A percentile compares a stretch with the other conserved stretches of the same genome.
Evolutionary conservation across 257 asterid species (phyloP).

Genomic region (Mitragyna speciosa): DNA sequence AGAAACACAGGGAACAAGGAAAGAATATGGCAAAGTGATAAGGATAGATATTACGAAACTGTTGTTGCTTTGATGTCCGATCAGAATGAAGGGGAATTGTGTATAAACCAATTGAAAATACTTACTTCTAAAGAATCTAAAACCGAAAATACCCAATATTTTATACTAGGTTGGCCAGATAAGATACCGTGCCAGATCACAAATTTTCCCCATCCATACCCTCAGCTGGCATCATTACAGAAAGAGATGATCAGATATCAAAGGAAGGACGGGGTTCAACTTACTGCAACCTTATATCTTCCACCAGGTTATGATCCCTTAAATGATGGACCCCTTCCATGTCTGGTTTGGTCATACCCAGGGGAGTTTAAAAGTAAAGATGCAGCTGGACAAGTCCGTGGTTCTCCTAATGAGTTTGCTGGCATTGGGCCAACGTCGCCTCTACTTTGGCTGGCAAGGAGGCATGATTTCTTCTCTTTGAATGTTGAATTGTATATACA

Average conservation of each 20-base stretch:
- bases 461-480: conserved; percentile 46
- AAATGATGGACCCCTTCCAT: conserved; percentile 95
- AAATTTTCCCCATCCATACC: conserved; percentile 94
- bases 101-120: conserved; percentile 53
- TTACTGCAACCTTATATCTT: conserved; percentile 86
- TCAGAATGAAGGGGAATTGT: conserved; percentile 68
- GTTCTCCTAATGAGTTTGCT: conserved; percentile 96
- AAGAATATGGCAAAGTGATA: conserved; percentile 97
- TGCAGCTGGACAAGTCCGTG: conserved; percentile 99
- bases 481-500: neutral
- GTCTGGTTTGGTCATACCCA: conserved; percentile 99
- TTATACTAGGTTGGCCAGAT: conserved; percentile 80
- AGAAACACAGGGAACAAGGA: conserved; percentile 93
- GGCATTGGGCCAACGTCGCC: conserved; percentile 97
- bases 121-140: conserved; percentile 91
- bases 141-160: conserved; percentile 90
- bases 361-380: conserved; percentile 99
- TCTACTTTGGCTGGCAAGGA: conserved; percentile 93
- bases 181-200: conserved; percentile 82
- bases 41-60: conserved; percentile 76
- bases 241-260: conserved; percentile 94
- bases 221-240: conserved; percentile 81
- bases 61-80: conserved; percentile 87
- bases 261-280: conserved; percentile 97
- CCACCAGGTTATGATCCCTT: conserved; percentile 91